Base-by-base conservation (phyloP, 179 eudicot genomes). In the Vitellaria paradoxa region DNA sequence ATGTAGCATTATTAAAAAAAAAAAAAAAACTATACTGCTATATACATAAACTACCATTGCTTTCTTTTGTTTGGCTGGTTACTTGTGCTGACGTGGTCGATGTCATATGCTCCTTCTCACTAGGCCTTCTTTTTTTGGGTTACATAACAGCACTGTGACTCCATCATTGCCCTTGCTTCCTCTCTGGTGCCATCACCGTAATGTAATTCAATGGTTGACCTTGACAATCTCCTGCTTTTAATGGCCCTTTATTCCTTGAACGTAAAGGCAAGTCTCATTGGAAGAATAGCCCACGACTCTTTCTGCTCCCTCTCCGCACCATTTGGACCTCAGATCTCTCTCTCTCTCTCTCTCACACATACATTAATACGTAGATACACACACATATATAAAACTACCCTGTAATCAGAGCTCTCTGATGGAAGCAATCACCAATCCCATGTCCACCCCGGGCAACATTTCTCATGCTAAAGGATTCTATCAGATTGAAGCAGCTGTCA, bases 191-290 rank as follows among this genome's bases (percentile, higher is more conserved):
- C 37, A 30, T 30, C 1, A 30, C n/a, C n/a, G n/a, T n/a, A n/a
- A 42, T 67, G 12, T 64, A 0, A 65, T 53, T 71, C 50, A 45
- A 61, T 66, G 76, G 81, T 81, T 81, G 84, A 42, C 71, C 7
- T 68, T 68, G 9, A 17, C 10, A 3, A 76, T 72, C 45, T 72
- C 78, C 17, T 78, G 57, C 76, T 7, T 45, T 65, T 70, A 80
- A 68, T 64, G 65, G 9, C 10, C 62, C 37, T 59, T 57, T 42
- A 65, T 82, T 82, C 81, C 87, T 82, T 85, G 79, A 82, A 80
- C 83, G 81, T 65, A 61, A 85, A 82, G 82, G 82, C 55, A 75
- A 79, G 72, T 79, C 75, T 73, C 73, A 18, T 81, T 53, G 79
- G 24, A 70, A 53, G 24, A 70, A n/a, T 66, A 17, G 26, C 17